Conservation (phyloP, 208 protist species). For the Balamuthia mandrillaris region DNA sequence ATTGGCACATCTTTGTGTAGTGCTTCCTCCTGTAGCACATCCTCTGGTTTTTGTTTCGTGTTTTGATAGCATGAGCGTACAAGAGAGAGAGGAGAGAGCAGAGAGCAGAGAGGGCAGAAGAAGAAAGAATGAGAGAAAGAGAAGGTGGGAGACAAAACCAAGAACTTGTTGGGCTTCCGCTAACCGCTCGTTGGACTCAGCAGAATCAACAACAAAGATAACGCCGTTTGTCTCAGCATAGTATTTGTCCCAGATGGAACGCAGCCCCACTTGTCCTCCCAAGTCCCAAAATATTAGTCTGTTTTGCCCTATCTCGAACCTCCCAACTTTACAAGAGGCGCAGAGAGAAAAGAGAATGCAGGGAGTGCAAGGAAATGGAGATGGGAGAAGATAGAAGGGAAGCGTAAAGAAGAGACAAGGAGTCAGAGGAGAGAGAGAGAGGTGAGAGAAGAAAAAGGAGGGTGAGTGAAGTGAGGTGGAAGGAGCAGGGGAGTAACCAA, state of each 20-base stretch:
- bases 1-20: slow-evolving; percentile 23
- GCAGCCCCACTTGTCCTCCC: slow-evolving; percentile 31
- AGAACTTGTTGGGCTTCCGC: neutral
- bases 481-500: neutral
- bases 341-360: neutral
- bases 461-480: neutral
- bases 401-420: neutral
- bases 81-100: neutral
- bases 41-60: neutral
- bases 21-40: no score
- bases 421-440: neutral
- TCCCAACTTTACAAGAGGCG: slow-evolving; percentile 32
- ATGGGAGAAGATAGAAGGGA: neutral
- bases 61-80: neutral
- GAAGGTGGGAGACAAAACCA: neutral
- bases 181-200: neutral
- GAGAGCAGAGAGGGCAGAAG: neutral
- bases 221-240: slow-evolving; percentile 30
- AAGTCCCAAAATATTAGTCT: slow-evolving; percentile 58
- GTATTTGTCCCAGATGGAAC: slow-evolving; percentile 45
- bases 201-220: slow-evolving; percentile 37
- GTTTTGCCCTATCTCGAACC: slow-evolving; percentile 13
- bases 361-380: neutral
- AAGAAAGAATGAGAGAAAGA: neutral
- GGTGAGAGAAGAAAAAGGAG: neutral